phyloP scores from a whole-genome alignment of 805 yeast genomes.

The Wilhelminamyces savonicus region DNA sequence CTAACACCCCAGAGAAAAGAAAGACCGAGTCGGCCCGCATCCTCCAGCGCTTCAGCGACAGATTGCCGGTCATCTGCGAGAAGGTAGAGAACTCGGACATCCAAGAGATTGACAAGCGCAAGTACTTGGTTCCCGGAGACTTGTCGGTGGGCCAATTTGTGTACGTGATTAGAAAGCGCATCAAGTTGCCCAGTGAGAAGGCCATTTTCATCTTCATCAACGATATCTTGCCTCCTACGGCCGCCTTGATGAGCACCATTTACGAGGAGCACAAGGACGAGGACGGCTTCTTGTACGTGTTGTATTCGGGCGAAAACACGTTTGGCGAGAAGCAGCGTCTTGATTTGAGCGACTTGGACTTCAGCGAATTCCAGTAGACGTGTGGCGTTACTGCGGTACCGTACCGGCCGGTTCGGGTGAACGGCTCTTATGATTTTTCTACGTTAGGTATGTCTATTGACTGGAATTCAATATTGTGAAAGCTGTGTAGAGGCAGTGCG shows the following conservation, averaged over 20 bases:
- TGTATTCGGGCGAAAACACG: conserved; percentile 96
- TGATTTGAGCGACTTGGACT: conserved; percentile 13
- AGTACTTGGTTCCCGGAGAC: conserved; percentile 93
- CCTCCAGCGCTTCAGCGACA: conserved; percentile 78
- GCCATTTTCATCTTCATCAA: conserved; percentile 96
- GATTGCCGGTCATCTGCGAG: conserved; percentile 97
- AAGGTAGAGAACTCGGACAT: conserved; percentile 95
- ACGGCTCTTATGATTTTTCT: too few relatives aligned
- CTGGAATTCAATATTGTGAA: too few relatives aligned
- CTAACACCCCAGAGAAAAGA: conserved; percentile 79
- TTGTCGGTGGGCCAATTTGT: conserved; percentile 97
- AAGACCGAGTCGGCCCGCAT: conserved; percentile 92
- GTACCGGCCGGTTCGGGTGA: too few relatives aligned
- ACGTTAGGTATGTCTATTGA: too few relatives aligned
- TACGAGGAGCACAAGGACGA: conserved; percentile 97
- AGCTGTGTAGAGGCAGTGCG: too few relatives aligned
- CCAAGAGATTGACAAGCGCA: conserved; percentile 94
- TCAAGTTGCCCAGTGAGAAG: conserved; percentile 92
- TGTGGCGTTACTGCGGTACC: too few relatives aligned
- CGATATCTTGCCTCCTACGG: conserved; percentile 96
- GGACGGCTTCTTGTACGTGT: conserved; percentile 93
- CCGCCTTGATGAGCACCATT: conserved; percentile 90
- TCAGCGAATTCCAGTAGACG: too few relatives aligned
- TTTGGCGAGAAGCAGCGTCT: conserved; percentile 52
- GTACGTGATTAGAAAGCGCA: conserved; percentile 93